Base-by-base conservation (phyloP, 257 asterid species). In the Sherardia arvensis region DNA sequence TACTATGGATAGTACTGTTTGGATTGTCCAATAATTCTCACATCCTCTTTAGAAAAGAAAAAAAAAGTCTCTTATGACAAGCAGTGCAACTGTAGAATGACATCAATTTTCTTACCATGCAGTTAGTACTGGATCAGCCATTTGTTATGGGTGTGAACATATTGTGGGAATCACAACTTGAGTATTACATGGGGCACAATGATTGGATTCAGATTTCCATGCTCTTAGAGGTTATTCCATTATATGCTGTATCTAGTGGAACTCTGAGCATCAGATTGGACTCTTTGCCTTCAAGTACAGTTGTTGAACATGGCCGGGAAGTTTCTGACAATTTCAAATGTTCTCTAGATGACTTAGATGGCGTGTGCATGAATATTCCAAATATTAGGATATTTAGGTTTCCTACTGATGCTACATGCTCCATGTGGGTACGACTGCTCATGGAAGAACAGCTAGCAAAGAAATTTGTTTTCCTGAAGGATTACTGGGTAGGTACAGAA, bases 101-200 rank as follows among this genome's bases (percentile, higher is more conserved):
- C 60, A 21, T 53, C 17, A 71, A 62, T 66, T 45, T 64, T 70
- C 65, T 78, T 75, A 25, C 66, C 66, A 69, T 58, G 81, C 94
- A 93, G 97, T 80, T 93, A 73, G 84, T 90, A 71, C 86, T 93
- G 79, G 99, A 84, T 76, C 96, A 90, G 75, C 95, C 94, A 59
- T 91, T 84, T 53, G 86, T 87, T 68, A 82, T 90, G 96, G 99
- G 99, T 65, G 96, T 90, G 58, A 76, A 93, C 73, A 78, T 90
- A 49, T 83, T 77, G 82, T 93, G 99, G 99, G 99, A 93, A 81
- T 93, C 99, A 64, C 96, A 90, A 75, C 87, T 93, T 66, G 97
- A 93, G 79, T 89, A 87, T 75, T 79, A 85, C 78, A 81, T 79
- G 75, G 85, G 87, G 81, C 99, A 89, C 83, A 85, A 86, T 78